phyloP scores from a whole-genome alignment of 176 grass and related monocot genomes.

The Triticum turgidum region DNA sequence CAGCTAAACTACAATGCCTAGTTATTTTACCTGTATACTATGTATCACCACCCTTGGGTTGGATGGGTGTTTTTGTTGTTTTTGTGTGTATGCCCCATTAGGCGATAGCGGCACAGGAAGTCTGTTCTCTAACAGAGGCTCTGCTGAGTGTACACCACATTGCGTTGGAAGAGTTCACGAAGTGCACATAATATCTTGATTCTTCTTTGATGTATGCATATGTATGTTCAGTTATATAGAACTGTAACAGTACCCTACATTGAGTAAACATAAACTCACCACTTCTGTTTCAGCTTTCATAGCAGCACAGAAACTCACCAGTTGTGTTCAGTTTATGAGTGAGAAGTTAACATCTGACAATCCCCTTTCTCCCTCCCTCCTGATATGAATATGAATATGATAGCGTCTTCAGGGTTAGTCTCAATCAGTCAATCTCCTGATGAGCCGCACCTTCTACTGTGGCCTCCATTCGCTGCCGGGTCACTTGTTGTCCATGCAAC shows the following conservation, averaged over 20 bases:
- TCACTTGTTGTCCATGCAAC: too few relatives aligned
- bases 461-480: too few relatives aligned
- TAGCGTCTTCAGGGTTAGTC: too few relatives aligned
- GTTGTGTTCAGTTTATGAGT: background rate
- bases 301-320: background rate
- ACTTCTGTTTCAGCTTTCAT: background rate
- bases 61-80: background rate
- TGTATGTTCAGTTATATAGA: too few relatives aligned
- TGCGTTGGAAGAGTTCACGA: background rate
- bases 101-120: background rate
- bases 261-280: background rate
- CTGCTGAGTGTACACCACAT: background rate
- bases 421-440: too few relatives aligned
- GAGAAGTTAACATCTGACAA: background rate
- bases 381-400: too few relatives aligned
- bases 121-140: background rate
- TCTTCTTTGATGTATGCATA: too few relatives aligned
- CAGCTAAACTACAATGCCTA: background rate
- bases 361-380: too few relatives aligned
- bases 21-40: background rate
- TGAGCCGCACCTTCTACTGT: too few relatives aligned
- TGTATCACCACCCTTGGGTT: background rate
- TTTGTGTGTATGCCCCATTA: background rate
- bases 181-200: background rate
- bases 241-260: background rate